Evolutionary conservation across 108 stramenopile species (phyloP).

Genomic region (Aurantiochytrium sp.): DNA sequence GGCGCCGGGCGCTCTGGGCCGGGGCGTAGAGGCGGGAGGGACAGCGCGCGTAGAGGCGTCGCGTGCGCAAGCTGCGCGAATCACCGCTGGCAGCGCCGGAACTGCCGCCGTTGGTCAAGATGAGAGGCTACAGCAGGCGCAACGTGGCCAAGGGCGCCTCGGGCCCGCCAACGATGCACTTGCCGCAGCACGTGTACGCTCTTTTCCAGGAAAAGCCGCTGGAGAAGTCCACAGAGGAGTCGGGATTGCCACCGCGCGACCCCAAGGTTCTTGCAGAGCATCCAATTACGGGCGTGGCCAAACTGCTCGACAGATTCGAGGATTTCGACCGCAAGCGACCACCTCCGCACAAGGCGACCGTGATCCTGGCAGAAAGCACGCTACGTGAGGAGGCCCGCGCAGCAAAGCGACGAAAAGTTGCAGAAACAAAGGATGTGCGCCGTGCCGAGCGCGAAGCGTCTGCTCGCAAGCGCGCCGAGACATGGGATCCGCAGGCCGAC

Average conservation of each 20-base stretch:
- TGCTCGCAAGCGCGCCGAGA: background rate
- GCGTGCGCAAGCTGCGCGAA: too few relatives aligned
- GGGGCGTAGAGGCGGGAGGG: too few relatives aligned
- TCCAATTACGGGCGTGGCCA: background rate
- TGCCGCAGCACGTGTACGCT: slow-evolving; percentile 2
- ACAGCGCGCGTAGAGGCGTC: too few relatives aligned
- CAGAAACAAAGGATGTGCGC: background rate
- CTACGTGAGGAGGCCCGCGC: background rate
- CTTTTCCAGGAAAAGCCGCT: background rate
- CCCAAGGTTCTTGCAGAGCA: background rate
- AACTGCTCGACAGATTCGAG: background rate
- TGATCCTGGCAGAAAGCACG: background rate
- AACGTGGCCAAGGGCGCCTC: slow-evolving; percentile 19
- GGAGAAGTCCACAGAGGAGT: background rate
- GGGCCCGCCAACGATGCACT: slow-evolving; percentile 7
- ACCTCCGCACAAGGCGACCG: background rate
- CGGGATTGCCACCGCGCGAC: background rate
- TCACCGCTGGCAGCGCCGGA: too few relatives aligned
- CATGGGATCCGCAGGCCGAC: background rate
- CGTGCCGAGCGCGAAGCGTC: background rate
- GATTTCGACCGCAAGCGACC: background rate
- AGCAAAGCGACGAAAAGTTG: background rate
- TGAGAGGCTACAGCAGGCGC: background rate
- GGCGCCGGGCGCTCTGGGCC: too few relatives aligned
- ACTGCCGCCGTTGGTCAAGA: background rate